phyloP scores from a whole-genome alignment of 2,329 filamentous ascomycete genomes.

The Colletotrichum somersetense region DNA sequence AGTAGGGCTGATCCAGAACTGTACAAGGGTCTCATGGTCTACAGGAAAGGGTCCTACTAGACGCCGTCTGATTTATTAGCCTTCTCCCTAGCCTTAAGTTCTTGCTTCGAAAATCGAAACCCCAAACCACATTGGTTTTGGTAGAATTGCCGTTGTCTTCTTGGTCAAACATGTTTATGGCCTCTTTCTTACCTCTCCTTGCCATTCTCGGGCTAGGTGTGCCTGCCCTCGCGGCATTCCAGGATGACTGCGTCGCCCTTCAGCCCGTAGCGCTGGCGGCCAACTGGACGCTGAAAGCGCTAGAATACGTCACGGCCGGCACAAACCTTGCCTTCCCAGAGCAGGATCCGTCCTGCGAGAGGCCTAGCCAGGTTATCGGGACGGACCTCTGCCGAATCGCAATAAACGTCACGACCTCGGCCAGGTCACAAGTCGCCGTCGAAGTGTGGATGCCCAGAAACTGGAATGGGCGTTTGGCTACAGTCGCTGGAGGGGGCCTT shows the following conservation, averaged over 20 bases:
- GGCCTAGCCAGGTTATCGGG: conserved; percentile 35
- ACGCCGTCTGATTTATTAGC: too few relatives aligned
- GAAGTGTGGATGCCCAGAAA: conserved; percentile 62
- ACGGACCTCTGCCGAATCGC: conserved; percentile 47
- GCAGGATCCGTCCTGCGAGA: conserved; percentile 51
- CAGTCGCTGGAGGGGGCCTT: conserved; percentile 63
- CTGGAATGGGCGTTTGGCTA: conserved; percentile 61
- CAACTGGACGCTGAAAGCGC: conserved; percentile 46
- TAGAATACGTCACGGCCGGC: conserved; percentile 42
- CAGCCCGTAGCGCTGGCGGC: conserved; percentile 22
- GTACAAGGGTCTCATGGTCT: too few relatives aligned
- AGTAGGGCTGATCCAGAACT: too few relatives aligned
- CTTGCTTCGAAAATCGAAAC: too few relatives aligned
- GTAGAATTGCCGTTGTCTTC: too few relatives aligned
- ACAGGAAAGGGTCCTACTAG: too few relatives aligned
- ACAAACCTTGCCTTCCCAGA: conserved; percentile 51
- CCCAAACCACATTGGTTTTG: too few relatives aligned
- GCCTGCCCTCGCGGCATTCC: neutral
- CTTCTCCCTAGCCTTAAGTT: too few relatives aligned
- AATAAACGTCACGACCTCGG: conserved; percentile 47
- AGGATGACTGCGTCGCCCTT: conserved; percentile 33
- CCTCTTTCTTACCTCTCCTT: too few relatives aligned
- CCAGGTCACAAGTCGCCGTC: conserved; percentile 56
- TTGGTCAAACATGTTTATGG: too few relatives aligned
- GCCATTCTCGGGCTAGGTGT: neutral